phyloP scores from a whole-genome alignment of 2,329 filamentous ascomycete species.

The Colletotrichum agaves region DNA sequence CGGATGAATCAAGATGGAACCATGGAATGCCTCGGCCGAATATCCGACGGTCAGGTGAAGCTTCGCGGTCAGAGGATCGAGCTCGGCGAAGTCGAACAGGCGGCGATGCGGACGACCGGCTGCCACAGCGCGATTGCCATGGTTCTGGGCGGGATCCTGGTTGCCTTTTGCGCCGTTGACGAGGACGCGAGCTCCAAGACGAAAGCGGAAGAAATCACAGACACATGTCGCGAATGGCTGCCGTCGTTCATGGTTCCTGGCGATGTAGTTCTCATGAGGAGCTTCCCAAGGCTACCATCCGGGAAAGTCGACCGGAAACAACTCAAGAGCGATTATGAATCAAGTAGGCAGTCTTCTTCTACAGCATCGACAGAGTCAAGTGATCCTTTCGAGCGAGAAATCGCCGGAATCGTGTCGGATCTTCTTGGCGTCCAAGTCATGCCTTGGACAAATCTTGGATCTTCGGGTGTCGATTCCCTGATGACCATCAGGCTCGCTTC shows the following conservation, averaged over 20 bases:
- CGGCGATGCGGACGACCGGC: slow-evolving; percentile 67
- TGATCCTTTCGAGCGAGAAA: slow-evolving; percentile 40
- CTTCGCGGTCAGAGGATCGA: slow-evolving; percentile 86
- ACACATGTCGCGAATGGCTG: slow-evolving; percentile 78
- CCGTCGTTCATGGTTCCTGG: slow-evolving; percentile 86
- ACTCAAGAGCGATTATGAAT: slow-evolving; percentile 53
- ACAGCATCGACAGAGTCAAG: not conserved
- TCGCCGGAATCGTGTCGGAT: slow-evolving; percentile 54
- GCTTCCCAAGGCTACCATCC: slow-evolving; percentile 81
- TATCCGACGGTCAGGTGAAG: slow-evolving; percentile 85
- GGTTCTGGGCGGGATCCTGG: slow-evolving; percentile 74
- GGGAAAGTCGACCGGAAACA: slow-evolving; percentile 82
- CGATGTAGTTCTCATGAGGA: slow-evolving; percentile 71
- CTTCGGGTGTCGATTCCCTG: slow-evolving; percentile 73
- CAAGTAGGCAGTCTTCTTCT: not conserved
- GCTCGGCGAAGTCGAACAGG: slow-evolving; percentile 81
- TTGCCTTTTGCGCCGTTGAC: slow-evolving; percentile 77
- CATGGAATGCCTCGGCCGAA: slow-evolving; percentile 85
- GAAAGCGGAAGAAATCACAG: slow-evolving; percentile 55
- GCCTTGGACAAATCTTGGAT: slow-evolving; percentile 56
- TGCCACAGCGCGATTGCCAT: slow-evolving; percentile 75
- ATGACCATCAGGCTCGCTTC: slow-evolving; percentile 66
- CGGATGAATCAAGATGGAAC: slow-evolving; percentile 73
- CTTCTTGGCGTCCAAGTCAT: slow-evolving; percentile 53
- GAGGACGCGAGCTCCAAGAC: slow-evolving; percentile 36